Conservation (phyloP, 306 rosid species). For the Vigna unguiculata region DNA sequence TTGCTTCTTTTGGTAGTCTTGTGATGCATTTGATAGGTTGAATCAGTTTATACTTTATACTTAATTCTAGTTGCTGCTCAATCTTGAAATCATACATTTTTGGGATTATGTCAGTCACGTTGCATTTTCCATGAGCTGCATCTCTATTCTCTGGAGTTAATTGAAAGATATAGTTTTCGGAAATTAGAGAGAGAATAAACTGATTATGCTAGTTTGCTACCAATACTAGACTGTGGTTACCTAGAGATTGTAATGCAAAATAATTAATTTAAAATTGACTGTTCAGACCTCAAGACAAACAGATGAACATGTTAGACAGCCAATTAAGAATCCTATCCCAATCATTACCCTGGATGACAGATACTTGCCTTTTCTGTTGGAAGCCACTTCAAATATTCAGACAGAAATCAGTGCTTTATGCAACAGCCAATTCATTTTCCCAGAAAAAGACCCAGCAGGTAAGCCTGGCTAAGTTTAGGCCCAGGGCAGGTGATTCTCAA, state of each 20-base stretch:
- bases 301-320: background rate
- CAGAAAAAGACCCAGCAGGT: background rate
- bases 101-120: constrained; percentile 1
- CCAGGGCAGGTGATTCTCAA: background rate
- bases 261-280: background rate
- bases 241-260: background rate
- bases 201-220: background rate
- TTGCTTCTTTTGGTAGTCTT: background rate
- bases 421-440: background rate
- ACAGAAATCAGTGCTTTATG: background rate
- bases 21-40: background rate
- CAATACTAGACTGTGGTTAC: background rate
- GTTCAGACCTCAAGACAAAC: background rate
- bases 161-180: background rate
- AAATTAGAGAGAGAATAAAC: background rate
- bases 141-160: background rate
- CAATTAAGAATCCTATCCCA: background rate
- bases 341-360: too few relatives aligned
- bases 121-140: constrained; percentile 14
- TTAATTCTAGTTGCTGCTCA: constrained; percentile 15
- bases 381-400: background rate
- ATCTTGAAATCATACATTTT: constrained; percentile 23
- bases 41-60: constrained; percentile 38
- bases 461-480: too few relatives aligned
- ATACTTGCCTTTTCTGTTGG: background rate